Percentiles rank a stretch among this genome's conserved stretches.
phyloP scores from a whole-genome alignment of 2,329 filamentous ascomycete genomes.

The Rugonectria rugulosa region DNA sequence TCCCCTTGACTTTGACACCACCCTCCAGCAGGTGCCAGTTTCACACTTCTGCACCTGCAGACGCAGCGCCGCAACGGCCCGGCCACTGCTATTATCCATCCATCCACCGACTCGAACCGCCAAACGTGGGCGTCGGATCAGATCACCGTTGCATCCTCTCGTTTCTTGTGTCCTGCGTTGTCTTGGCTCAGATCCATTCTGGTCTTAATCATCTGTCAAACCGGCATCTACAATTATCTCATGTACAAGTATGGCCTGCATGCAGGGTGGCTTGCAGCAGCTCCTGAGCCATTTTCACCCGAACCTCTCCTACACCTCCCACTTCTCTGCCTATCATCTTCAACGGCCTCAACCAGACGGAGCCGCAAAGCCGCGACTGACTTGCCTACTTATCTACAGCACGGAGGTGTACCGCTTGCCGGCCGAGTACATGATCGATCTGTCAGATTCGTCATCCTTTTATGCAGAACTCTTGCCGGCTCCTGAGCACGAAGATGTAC shows the following conservation, averaged over 20 bases:
- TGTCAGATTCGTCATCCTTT: slow-evolving; percentile 11
- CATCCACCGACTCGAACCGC: slow-evolving; percentile 31
- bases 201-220: too few relatives aligned
- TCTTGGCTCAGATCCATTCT: neutral
- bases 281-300: slow-evolving; percentile 35
- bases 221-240: slow-evolving; percentile 1
- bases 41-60: neutral
- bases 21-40: neutral
- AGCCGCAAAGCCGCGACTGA: slow-evolving; percentile 21
- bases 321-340: neutral
- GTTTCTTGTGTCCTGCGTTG: neutral
- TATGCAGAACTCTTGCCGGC: too few relatives aligned
- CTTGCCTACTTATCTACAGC: neutral
- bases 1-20: slow-evolving; percentile 6
- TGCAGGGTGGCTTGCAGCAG: slow-evolving; percentile 32
- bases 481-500: slow-evolving; percentile 1
- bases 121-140: slow-evolving; percentile 33
- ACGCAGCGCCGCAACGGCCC: slow-evolving; percentile 16
- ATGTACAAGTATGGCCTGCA: slow-evolving; percentile 13
- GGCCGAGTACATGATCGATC: slow-evolving; percentile 16
- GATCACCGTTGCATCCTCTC: slow-evolving; percentile 12
- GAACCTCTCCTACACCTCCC: neutral
- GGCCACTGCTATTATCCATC: slow-evolving; percentile 22
- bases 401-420: neutral
- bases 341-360: slow-evolving; percentile 5